These are phyloP conservation scores for Corymbia citriodora DNA, from an alignment of 441 rosid genomes.

Conservation along the genomic window DNA sequence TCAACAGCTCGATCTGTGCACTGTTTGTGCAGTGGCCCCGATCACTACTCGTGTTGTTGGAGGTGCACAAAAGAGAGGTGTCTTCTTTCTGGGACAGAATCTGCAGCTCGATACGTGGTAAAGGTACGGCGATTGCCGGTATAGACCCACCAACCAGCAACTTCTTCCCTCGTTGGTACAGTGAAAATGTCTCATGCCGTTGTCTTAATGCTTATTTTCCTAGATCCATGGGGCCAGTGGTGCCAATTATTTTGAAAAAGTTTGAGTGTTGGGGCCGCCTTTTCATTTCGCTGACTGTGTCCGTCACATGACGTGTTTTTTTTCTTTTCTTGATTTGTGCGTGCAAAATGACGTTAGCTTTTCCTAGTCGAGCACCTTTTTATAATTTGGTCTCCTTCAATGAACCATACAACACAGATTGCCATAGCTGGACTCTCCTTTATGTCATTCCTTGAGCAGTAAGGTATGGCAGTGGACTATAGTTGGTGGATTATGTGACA, in stretches of 20 bases:
- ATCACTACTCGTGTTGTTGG: conserved; percentile 9
- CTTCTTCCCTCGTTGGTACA: conserved; percentile 16
- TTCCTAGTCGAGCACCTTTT: neutral
- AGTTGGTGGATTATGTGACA: conserved; percentile 16
- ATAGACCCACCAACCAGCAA: conserved; percentile 23
- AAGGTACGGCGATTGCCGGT: conserved; percentile 7
- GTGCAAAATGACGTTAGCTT: neutral
- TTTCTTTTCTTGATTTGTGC: neutral
- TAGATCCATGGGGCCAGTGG: conserved; percentile 37
- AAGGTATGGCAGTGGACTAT: conserved; percentile 10
- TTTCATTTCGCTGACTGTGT: neutral
- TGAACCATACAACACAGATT: neutral
- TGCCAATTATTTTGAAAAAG: conserved; percentile 5
- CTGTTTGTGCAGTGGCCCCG: conserved; percentile 6
- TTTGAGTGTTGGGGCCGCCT: neutral
- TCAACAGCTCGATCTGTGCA: conserved; percentile 26
- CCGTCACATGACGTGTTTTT: neutral
- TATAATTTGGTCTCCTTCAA: neutral
- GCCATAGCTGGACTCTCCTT: conserved; percentile 12
- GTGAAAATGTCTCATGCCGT: conserved; percentile 13
- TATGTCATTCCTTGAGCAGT: conserved; percentile 25
- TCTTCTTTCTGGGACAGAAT: conserved; percentile 19
- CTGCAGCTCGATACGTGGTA: conserved; percentile 19
- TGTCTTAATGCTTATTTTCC: conserved; percentile 23
- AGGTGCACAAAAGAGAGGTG: neutral